Conservation (phyloP, 2,329 filamentous ascomycete species). For the Esteya vermicola region DNA sequence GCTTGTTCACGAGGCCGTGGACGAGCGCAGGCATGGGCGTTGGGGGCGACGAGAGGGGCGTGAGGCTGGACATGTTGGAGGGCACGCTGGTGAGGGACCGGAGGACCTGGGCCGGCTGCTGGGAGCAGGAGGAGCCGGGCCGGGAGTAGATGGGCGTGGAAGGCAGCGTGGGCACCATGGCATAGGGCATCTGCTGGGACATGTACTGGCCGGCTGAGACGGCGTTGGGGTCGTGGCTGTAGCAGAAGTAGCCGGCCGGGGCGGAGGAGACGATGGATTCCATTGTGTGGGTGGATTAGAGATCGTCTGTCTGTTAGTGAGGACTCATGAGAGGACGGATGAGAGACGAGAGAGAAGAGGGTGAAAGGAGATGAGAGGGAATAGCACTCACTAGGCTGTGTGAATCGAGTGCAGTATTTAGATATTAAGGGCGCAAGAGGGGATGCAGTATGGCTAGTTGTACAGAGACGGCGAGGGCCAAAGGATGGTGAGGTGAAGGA, state of each 20-base stretch:
- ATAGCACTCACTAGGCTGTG: neutral
- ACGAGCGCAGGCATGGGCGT: constrained; percentile 25
- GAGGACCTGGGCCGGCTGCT: constrained; percentile 27
- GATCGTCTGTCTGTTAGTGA: no score
- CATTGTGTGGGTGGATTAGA: constrained; percentile 32
- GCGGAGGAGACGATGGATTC: constrained; percentile 47
- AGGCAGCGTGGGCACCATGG: constrained; percentile 41
- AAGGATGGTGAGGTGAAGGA: neutral
- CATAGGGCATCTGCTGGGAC: constrained; percentile 36
- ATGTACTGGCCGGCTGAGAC: constrained; percentile 62
- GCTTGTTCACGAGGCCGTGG: constrained; percentile 69
- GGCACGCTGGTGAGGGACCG: constrained; percentile 37
- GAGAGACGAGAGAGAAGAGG: no score
- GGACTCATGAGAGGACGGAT: neutral
- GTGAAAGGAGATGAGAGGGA: no score
- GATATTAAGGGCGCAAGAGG: constrained; percentile 2
- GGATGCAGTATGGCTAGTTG: neutral
- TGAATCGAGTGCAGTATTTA: constrained; percentile 9
- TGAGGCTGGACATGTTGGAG: constrained; percentile 2
- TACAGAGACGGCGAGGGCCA: neutral
- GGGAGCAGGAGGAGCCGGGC: constrained; percentile 51
- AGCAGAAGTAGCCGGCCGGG: constrained; percentile 75
- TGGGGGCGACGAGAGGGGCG: constrained; percentile 4
- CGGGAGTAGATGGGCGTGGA: constrained; percentile 51
- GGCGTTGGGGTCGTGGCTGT: constrained; percentile 63